Evolutionary conservation across 805 yeast genomes (phyloP), one percentile per base, ranked within the genome.

Genomic region (Cyberlindnera veronae): DNA sequence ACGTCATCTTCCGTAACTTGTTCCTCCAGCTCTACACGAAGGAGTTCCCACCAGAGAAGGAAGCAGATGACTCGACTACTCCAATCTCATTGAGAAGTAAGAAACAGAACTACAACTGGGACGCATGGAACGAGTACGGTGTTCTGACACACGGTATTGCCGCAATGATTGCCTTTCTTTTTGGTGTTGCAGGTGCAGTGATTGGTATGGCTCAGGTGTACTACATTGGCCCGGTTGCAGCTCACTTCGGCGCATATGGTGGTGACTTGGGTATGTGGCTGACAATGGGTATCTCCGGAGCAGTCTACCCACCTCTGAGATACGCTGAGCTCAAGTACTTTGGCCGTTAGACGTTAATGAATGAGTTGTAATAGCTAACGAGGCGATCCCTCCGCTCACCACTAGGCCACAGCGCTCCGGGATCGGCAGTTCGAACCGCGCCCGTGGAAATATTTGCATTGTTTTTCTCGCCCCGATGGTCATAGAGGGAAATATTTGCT

Each of bases 151-250:
- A 72, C 41, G 93, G 95, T 3, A 65, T 67, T 35, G 95, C 95
- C 1, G 83, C 95, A 0, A 62, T 81, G 3, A 51, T 71, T 15
- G 73, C 89, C 2, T 86, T 86, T 51, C 51, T 75, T 3, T 63
- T 73, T 39, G 96, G 95, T 32, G 81, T 81, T 14, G 84, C 77
- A 0, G 95, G 95, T 34, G 95, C 87, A 1, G 87, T 84, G 3
- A 64, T 87, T 16, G 95, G 95, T 6, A 88, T 88, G 96, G 72
- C 84, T 19, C 96, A 88, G 60, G 84, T 79, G 6, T 88, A 88
- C 62, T 88, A 83, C 71, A 68, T 74, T 6, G 96, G 95, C 0
- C 87, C 87, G 0, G 50, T 87, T 10, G 95, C 95, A 11, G 61
- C 60, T 21, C 52, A 67, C 5, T 65, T 84, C 13, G 95, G 95